Conservation (phyloP, 2,329 filamentous ascomycete genomes). For the Cercospora sesami region DNA sequence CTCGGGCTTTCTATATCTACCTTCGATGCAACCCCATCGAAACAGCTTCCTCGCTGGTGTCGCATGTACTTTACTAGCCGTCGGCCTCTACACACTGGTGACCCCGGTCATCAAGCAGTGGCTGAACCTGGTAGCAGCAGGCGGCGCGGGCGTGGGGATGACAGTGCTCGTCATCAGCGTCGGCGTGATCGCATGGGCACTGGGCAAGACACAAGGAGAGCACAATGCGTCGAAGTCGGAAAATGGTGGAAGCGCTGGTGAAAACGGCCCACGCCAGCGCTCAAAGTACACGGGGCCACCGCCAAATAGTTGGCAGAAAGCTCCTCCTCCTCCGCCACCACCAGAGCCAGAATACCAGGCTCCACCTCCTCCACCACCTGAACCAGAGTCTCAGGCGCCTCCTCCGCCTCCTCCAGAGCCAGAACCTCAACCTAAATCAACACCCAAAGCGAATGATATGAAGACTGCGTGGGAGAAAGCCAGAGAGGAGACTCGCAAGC, state of each 20-base stretch:
- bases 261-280: slow-evolving; percentile 34
- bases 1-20: slow-evolving; percentile 89
- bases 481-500: slow-evolving; percentile 63
- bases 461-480: slow-evolving; percentile 63
- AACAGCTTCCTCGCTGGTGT: slow-evolving; percentile 92
- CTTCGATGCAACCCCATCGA: slow-evolving; percentile 77
- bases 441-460: slow-evolving; percentile 29
- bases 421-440: slow-evolving; percentile 28
- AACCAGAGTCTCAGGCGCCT: slow-evolving; percentile 20
- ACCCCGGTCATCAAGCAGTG: slow-evolving; percentile 72
- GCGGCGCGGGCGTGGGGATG: slow-evolving; percentile 69
- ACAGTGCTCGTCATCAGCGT: slow-evolving; percentile 70
- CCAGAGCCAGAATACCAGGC: slow-evolving; percentile 17
- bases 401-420: slow-evolving; percentile 25
- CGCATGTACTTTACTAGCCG: slow-evolving; percentile 69
- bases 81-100: slow-evolving; percentile 71
- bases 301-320: slow-evolving; percentile 27
- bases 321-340: slow-evolving; percentile 19
- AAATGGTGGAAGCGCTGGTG: slow-evolving; percentile 38
- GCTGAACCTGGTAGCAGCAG: slow-evolving; percentile 68
- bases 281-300: slow-evolving; percentile 30
- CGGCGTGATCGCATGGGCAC: slow-evolving; percentile 74
- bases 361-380: slow-evolving; percentile 20
- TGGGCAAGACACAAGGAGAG: slow-evolving; percentile 64
- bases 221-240: slow-evolving; percentile 38